Evolutionary conservation across 352 stramenopile genomes (phyloP), one percentile per base, ranked within the genome.

Genomic region (Pythium insidiosum): DNA sequence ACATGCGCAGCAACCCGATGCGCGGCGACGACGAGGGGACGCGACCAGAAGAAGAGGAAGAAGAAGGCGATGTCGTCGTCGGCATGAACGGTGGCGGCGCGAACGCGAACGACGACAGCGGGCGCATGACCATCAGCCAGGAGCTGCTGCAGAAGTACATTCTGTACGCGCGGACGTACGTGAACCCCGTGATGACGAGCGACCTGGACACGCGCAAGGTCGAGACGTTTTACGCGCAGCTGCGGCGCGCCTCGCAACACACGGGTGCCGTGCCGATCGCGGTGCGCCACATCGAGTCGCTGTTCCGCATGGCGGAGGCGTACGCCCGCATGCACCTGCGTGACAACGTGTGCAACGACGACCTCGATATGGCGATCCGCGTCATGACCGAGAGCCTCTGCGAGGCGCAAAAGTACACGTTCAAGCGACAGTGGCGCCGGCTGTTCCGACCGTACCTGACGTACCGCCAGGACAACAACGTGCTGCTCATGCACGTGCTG

Each of bases 61-160:
- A 61, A 1, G 52, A 63, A 1, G 49, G 56, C 16, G 58, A 61
- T 3, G 42, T 62, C 5, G 35, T 79, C n/a, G 65, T 56, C 12
- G 49, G 45, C 1, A 61, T 61, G 56, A 74, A 58, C 9, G 57
- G 56, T 13, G 43, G 21, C 2, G 47, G 58, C 19, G 53, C 56
- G 18, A 30, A 54, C 22, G 45, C 41, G 1, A 33, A 47, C 22
- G 44, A 31, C 16, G 37, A 10, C n/a, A 58, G 33, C 6, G 56
- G 56, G 29, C 64, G 58, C 26, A 67, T 83, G 61, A 84, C 66
- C 7, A 65, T 86, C 33, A 61, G 70, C 44, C 96, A 99, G 63
- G 82, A 97, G 1, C 56, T 99, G 15, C 68, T 99, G 29, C 80
- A 88, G 29, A 99, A 99, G 74, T 99, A 99, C 66, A 98, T 99